Evolutionary conservation across 2,329 filamentous ascomycete genomes (phyloP).

Genomic region (Exophiala viscosa): DNA sequence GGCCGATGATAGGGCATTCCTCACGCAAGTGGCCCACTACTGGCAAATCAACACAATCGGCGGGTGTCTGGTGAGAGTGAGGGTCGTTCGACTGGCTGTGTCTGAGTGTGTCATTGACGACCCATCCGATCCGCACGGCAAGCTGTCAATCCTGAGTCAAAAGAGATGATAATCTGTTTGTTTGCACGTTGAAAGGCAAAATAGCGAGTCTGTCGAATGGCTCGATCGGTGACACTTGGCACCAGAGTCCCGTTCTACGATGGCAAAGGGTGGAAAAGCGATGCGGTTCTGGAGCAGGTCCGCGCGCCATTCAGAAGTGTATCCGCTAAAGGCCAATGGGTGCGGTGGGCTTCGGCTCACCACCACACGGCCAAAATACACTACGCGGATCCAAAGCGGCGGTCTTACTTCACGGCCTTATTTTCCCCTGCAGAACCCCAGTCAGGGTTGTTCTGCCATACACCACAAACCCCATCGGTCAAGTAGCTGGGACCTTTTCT

Average conservation of each 20-base stretch:
- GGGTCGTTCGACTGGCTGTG: too few relatives aligned
- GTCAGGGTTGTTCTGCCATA: background rate
- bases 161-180: background rate
- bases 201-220: background rate
- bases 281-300: constrained; percentile 2
- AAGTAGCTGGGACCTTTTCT: too few relatives aligned
- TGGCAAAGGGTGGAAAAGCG: background rate
- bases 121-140: background rate
- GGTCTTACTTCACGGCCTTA: background rate
- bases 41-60: too few relatives aligned
- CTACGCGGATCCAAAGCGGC: constrained; percentile 1
- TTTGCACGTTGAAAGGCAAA: background rate
- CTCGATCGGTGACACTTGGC: background rate
- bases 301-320: constrained; percentile 2
- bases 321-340: background rate
- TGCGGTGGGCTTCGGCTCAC: background rate
- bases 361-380: background rate
- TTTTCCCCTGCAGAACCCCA: background rate
- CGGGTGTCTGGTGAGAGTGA: too few relatives aligned
- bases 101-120: too few relatives aligned
- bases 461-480: too few relatives aligned
- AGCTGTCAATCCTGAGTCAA: background rate
- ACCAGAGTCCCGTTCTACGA: background rate
- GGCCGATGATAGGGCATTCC: background rate
- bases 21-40: too few relatives aligned